A percentile compares a stretch with the other conserved stretches of the same genome.
phyloP scores from a whole-genome alignment of 495 filamentous ascomycete genomes.

The Aspergillus incahuasiensis region DNA sequence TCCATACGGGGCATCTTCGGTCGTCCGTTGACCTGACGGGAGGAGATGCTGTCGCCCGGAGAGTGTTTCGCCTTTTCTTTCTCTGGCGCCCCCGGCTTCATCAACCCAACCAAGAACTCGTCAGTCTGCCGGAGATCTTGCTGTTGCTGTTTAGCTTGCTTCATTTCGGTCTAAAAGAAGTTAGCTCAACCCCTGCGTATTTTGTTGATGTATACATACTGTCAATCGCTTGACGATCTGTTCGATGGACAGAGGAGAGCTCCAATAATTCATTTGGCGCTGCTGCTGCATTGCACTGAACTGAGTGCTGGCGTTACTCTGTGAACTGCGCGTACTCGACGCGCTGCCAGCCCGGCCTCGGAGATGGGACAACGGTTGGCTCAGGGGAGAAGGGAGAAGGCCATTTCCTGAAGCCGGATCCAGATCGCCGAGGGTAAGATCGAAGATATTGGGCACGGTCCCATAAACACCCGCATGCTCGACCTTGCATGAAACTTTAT shows the following conservation, averaged over 20 bases:
- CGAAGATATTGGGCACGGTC: slow-evolving; percentile 64
- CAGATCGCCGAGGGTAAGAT: slow-evolving; percentile 85
- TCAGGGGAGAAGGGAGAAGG: slow-evolving; percentile 59
- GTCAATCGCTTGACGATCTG: slow-evolving; percentile 91
- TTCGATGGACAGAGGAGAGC: slow-evolving; percentile 85
- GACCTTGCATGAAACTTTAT: slow-evolving; percentile 94
- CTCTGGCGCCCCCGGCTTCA: slow-evolving; percentile 62
- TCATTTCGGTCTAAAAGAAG: slow-evolving; percentile 68
- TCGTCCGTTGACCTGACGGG: slow-evolving; percentile 41
- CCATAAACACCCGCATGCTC: slow-evolving; percentile 83
- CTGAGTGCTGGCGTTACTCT: slow-evolving; percentile 54
- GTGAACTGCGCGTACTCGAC: slow-evolving; percentile 50
- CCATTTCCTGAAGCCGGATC: slow-evolving; percentile 65
- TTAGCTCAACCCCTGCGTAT: no score
- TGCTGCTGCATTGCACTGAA: slow-evolving; percentile 59
- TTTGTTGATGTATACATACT: slow-evolving; percentile 44
- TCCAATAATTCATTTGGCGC: slow-evolving; percentile 72
- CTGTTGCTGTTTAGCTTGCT: slow-evolving; percentile 78
- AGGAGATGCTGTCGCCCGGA: slow-evolving; percentile 30
- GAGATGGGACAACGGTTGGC: slow-evolving; percentile 53
- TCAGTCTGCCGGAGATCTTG: slow-evolving; percentile 77
- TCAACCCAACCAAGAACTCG: slow-evolving; percentile 70
- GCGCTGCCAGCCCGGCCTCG: slow-evolving; percentile 72
- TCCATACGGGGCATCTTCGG: slow-evolving; percentile 56
- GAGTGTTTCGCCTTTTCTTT: slow-evolving; percentile 52